Evolutionary conservation across 495 filamentous ascomycete genomes (phyloP), one percentile per base, ranked within the genome.

Genomic region (Mytilinidion resinicola): DNA sequence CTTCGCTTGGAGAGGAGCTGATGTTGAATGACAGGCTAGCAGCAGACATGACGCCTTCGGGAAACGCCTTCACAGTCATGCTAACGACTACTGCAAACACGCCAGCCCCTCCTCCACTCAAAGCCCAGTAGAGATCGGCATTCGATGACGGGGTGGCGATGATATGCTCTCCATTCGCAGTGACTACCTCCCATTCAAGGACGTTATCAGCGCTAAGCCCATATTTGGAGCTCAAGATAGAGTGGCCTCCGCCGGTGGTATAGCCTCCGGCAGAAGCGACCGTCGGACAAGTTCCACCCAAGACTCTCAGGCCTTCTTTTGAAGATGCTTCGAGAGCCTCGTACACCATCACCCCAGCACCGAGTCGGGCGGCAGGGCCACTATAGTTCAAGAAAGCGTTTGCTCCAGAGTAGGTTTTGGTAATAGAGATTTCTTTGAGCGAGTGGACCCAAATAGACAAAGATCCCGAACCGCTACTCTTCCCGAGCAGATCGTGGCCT

Each of bases 201-300:
- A 60, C 73, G 41, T 83, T 77, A 52, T 85, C 80, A 3, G 77
- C 76, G 4, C 62, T 77, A 65, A 84, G 67, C 3, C 81, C 82
- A 21, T 73, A 71, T 4, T 62, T 63, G 6, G 74, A 75, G 1
- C 67, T 69, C 34, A 79, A 60, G 5, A 75, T 67, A 20, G 72
- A 73, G 64, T 81, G 77, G 0, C 82, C 82, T 10, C 81, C 82
- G 10, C 76, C 80, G 38, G 79, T 75, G n/a, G 75, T 70, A 43
- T 69, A 84, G 1, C 81, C 80, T 21, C 81, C 82, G 5, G 59
- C 4, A 14, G n/a, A n/a, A n/a, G 60, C 70, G 7, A 70, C 66
- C 41, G 9, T 63, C 20, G 67, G 62, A 19, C 77, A 76, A 51
- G 82, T 75, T 19, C 83, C 82, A 10, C 76, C 77, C 9, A 80